Conservation (phyloP, 495 filamentous ascomycete genomes). For the Penicillium macrosclerotiorum region DNA sequence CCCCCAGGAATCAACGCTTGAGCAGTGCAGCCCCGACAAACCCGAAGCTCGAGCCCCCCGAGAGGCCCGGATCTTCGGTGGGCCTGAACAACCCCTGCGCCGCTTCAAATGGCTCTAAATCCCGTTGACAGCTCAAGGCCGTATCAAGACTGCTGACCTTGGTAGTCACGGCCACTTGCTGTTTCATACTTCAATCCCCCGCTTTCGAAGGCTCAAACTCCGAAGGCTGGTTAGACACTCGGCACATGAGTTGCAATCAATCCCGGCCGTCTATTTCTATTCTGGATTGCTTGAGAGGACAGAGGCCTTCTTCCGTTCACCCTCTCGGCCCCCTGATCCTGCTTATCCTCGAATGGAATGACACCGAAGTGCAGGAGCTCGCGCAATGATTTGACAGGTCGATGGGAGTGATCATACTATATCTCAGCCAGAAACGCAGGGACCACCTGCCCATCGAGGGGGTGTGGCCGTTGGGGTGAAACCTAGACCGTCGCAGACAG, state of each 20-base stretch:
- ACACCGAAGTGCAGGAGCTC: conserved; percentile 12
- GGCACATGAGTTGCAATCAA: no score
- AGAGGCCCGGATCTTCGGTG: neutral
- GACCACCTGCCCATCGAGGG: conserved; percentile 12
- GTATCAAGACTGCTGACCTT: no score
- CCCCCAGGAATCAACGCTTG: no score
- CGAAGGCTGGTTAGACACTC: no score
- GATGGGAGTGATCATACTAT: conserved; percentile 10
- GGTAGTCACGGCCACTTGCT: neutral
- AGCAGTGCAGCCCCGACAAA: neutral
- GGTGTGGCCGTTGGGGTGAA: conserved; percentile 23
- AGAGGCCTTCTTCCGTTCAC: neutral
- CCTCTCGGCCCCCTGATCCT: conserved; percentile 1
- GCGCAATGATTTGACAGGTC: conserved; percentile 17
- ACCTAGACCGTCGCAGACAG: conserved; percentile 34
- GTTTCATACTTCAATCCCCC: neutral
- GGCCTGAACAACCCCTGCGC: neutral
- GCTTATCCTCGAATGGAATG: conserved; percentile 16
- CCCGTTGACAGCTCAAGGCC: neutral
- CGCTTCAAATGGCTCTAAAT: neutral
- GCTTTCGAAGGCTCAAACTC: no score
- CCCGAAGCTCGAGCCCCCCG: neutral
- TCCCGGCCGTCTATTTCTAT: no score
- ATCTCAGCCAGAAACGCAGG: conserved; percentile 1
- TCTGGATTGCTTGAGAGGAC: neutral